These are phyloP conservation scores for Leucosporidium scottii DNA, from an alignment of 768 basidiomycete genomes.

Conservation along the genomic window DNA sequence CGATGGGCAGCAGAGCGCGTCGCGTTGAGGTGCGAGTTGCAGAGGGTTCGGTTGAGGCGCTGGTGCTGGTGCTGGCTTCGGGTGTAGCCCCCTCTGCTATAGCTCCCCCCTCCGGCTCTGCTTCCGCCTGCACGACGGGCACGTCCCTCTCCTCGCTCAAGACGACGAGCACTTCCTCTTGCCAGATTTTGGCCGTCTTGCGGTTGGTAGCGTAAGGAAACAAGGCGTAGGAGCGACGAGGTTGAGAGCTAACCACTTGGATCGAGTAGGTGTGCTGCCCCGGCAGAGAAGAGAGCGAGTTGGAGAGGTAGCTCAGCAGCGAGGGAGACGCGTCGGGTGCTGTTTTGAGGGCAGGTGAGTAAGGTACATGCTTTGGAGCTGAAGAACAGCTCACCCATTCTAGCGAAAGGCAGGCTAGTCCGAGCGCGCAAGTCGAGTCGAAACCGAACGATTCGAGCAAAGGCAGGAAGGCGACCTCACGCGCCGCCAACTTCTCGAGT, in stretches of 20 bases:
- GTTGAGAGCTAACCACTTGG: constrained; percentile 19
- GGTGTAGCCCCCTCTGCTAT: no score
- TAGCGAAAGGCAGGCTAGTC: no score
- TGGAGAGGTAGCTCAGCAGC: constrained; percentile 13
- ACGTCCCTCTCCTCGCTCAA: constrained; percentile 55
- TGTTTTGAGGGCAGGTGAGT: no score
- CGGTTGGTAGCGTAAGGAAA: constrained; percentile 62
- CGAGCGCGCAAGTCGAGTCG: no score
- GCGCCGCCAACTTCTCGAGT: no score
- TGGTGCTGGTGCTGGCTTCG: not conserved
- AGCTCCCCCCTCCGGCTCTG: no score
- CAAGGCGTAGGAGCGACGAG: constrained; percentile 55
- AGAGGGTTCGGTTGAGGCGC: not conserved
- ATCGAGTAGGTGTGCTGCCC: constrained; percentile 7
- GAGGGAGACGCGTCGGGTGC: not conserved
- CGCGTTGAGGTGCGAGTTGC: not conserved
- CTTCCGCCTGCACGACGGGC: not conserved
- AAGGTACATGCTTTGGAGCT: no score
- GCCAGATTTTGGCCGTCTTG: constrained; percentile 56
- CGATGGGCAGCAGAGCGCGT: constrained; percentile 53
- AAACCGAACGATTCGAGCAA: no score
- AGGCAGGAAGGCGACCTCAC: no score
- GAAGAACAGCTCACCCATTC: no score
- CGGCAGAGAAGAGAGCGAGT: not conserved
- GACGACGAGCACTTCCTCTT: constrained; percentile 71